Base-by-base conservation (phyloP, 148 eudicot species). In the Rhododendron vialii region DNA sequence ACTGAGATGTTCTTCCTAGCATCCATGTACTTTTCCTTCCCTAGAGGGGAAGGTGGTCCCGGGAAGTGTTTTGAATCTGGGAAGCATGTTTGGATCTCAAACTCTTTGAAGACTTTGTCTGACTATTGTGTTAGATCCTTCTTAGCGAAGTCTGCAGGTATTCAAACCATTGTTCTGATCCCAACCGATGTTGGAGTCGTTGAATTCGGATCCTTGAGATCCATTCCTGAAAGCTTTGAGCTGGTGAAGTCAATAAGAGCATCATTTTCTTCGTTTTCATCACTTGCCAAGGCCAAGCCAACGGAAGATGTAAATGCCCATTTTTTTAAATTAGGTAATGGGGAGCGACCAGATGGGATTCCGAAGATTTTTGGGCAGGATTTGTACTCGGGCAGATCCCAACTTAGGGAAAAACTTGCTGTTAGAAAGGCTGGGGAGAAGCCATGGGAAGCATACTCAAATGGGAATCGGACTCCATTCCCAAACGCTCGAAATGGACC, bases 11-110 rank as follows among this genome's bases (percentile, higher is more conserved):
- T 97, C 82, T 97, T 94, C 84, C 87, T 96, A n/a, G 93, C 93
- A 5, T 97, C 99, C 0, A 97, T 97, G 99, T 97, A 97, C 80
- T 97, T 95, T 50, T 92, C 93, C 3, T 97, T 97, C 83, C 93
- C 92, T 14, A 83, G 88, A 15, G 94, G 93, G n/a, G 90, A 93
- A 84, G 97, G 95, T 0, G 99, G 98, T 20, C 98, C 96, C 0
- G 98, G 98, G 81, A 86, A 76, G 63, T 94, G 96, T 87, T 93
- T 92, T 89, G 87, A 80, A 11, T 93, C 94, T 0, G 93, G 96
- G 65, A 90, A 92, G 84, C 95, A 93, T 41, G 79, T 91, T 2
- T 97, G 99, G 99, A 83, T 92, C 36, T 81, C 91, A 3, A 92
- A 92, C 86, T 86, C 87, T 57, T 81, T 94, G 87, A 92, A 89